Base-by-base conservation (phyloP, 1,284 basidiomycete genomes). In the Ceratobasidium sp. region DNA sequence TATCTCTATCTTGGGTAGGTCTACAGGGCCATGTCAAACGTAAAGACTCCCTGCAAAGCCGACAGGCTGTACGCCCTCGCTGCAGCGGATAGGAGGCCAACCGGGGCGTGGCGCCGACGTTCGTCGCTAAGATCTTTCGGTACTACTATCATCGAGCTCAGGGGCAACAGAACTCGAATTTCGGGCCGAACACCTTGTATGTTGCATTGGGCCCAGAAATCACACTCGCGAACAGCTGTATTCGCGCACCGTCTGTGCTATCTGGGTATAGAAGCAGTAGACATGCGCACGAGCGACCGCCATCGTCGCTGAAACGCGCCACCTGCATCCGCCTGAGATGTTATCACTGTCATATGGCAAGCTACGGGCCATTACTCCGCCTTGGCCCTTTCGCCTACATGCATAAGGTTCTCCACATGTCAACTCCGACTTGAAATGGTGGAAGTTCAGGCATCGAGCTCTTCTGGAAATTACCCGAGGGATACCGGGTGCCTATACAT, bases 221-320 rank as follows among this genome's bases (percentile, higher is more conserved):
- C 15, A 10, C 40, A 44, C 17, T 15, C 20, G 38, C 42, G 23
- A 46, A 46, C 28, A 42, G 42, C 23, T 64, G 17, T 20, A 64
- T 42, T n/a, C 61, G 23, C 61, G 42, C 61, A 44, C 42, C 20
- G 28, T 40, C 6, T 12, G 26, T 20, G 33, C 33, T 33, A 33
- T 33, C 33, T 33, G 33, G 33, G 33, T 33, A 33, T 12, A 20
- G 12, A 17, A 15, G 15, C 12, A 61, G 33, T 15, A 33, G 26
- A 15, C 61, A 64, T 23, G 48, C 15, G 48, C 48, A 17, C 15
- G n/a, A 50, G 48, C 48, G 48, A 46, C 17, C 61, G 40, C 40
- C 38, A 64, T 23, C 44, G 10, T 64, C n/a, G 61, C 42, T 64
- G 61, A 64, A 64, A 64, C 61, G 42, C 61, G 61, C 40, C 61